phyloP scores from a whole-genome alignment of 208 protist species.

The Angomonas deanei region DNA sequence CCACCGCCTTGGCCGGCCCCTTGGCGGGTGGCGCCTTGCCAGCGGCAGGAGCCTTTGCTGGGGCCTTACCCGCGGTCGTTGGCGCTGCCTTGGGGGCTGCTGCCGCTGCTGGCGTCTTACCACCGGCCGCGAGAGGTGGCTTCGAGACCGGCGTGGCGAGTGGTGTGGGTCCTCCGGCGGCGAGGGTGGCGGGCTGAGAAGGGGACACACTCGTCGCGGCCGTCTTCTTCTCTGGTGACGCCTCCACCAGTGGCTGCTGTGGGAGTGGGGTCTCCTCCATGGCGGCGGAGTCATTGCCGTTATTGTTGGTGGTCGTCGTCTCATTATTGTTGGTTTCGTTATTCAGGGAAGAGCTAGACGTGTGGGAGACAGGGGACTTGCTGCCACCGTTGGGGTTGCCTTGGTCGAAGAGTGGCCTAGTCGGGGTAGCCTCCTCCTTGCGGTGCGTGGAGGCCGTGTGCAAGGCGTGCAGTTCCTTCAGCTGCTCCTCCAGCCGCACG shows the following conservation, averaged over 20 bases:
- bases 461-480: constrained; percentile 35
- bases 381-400: background rate
- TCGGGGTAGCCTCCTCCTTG: constrained; percentile 2
- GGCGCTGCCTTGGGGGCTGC: background rate
- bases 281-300: background rate
- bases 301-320: no score
- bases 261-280: background rate
- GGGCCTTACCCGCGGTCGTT: background rate
- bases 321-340: no score
- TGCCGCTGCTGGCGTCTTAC: background rate
- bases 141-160: constrained; percentile 2
- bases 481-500: constrained; percentile 24
- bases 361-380: background rate
- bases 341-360: no score
- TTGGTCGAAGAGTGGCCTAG: background rate
- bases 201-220: constrained; percentile 2
- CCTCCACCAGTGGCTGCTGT: background rate
- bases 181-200: constrained; percentile 17
- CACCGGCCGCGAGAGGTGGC: background rate
- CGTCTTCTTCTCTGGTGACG: background rate
- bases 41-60: background rate
- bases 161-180: constrained; percentile 16
- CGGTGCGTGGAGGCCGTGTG: background rate
- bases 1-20: background rate
- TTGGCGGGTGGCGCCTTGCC: background rate